Base-by-base conservation (phyloP, 1,284 basidiomycete genomes). In the Moniliella sp. region DNA sequence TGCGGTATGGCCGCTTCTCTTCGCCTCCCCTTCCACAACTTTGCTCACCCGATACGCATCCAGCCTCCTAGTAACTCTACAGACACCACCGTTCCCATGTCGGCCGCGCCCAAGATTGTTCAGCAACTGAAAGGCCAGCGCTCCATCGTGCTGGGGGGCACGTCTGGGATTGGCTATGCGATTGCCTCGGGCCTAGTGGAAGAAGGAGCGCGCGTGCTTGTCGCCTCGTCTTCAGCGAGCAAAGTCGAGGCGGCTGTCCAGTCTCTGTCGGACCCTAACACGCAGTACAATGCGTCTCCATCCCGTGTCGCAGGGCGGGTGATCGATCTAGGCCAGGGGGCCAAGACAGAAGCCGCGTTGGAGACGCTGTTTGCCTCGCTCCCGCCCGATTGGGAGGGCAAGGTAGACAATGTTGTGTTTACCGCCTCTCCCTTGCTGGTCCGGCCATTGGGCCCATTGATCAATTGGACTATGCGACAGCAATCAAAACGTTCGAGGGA, bases 71-170 rank as follows among this genome's bases (percentile, higher is more conserved):
- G n/a, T n/a, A n/a, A n/a, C n/a, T n/a, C n/a, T n/a, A n/a, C n/a
- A n/a, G n/a, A n/a, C n/a, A n/a, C n/a, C n/a, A n/a, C n/a, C n/a
- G n/a, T n/a, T n/a, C n/a, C n/a, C 14, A 30, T 30, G 28, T n/a
- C 14, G 17, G 28, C 28, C 3, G 13, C 12, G 21, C 28, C 28
- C 14, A 18, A 30, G 14, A 18, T 30, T 13, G 13, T 17, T 2
- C 10, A 18, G 11, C 12, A 13, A 5, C 28, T 30, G 3, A 17
- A 16, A n/a, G 28, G 28, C 14, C 18, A 10, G n/a, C 12, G 14
- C 17, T 35, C 42, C 12, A 32, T 49, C 28, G 16, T 49, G 5
- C 30, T 49, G 28, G 42, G 47, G n/a, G 45, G 47, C 4, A 32
- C 37, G 2, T 42, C 42, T 3, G 47, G 45, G 0, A 23, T 49